Conservation (phyloP, 2,329 filamentous ascomycete genomes). For the Cadophora luteo-olivacea region DNA sequence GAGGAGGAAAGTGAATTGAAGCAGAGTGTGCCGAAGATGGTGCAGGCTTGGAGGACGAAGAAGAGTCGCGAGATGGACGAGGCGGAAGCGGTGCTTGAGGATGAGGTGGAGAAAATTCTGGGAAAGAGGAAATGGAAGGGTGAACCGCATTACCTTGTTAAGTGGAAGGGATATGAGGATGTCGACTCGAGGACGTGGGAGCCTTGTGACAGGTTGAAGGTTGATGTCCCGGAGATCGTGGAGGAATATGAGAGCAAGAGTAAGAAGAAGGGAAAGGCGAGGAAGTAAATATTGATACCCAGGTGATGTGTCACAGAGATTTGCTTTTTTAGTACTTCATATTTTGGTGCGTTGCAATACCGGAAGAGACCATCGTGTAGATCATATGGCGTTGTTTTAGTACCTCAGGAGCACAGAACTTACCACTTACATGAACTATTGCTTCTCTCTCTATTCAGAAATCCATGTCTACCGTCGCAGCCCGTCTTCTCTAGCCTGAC, state of each 20-base stretch:
- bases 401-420: too few relatives aligned
- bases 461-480: too few relatives aligned
- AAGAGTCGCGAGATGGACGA: neutral
- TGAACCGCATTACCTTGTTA: slow-evolving; percentile 29
- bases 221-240: slow-evolving; percentile 20
- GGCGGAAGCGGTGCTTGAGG: slow-evolving; percentile 7
- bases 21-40: slow-evolving; percentile 26
- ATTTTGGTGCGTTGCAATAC: neutral
- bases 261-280: slow-evolving; percentile 10
- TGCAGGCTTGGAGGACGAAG: slow-evolving; percentile 25
- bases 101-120: slow-evolving; percentile 32
- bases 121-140: slow-evolving; percentile 26
- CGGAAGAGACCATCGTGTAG: neutral
- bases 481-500: too few relatives aligned
- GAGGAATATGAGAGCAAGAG: slow-evolving; percentile 13
- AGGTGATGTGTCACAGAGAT: neutral
- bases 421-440: too few relatives aligned
- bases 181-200: slow-evolving; percentile 36
- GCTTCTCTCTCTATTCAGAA: too few relatives aligned
- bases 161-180: slow-evolving; percentile 33
- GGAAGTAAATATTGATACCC: slow-evolving; percentile 14
- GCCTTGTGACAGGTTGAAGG: slow-evolving; percentile 26
- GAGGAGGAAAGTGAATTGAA: slow-evolving; percentile 23
- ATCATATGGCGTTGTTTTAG: neutral
- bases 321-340: neutral